These are phyloP conservation scores for Exophiala sp. DNA, from an alignment of 2,329 filamentous ascomycete species.

Conservation along the genomic window DNA sequence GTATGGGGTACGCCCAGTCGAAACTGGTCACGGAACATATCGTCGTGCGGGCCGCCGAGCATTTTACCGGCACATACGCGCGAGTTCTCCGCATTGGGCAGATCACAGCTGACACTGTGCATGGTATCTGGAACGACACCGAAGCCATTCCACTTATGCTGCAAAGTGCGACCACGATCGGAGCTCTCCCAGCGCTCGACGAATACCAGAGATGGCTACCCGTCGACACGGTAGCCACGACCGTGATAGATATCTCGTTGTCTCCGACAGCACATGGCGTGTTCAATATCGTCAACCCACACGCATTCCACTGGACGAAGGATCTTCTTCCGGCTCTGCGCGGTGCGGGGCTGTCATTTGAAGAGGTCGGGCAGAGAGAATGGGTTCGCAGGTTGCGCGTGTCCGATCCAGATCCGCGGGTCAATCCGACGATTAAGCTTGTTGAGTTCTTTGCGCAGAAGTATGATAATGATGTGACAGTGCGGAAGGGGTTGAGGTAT, in stretches of 20 bases:
- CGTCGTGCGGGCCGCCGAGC: slow-evolving; percentile 30
- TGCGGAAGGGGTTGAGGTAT: slow-evolving; percentile 39
- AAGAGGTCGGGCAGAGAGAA: slow-evolving; percentile 28
- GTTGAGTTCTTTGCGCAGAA: slow-evolving; percentile 53
- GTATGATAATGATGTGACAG: slow-evolving; percentile 46
- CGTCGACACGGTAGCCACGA: slow-evolving; percentile 39
- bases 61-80: slow-evolving; percentile 32
- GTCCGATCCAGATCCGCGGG: slow-evolving; percentile 47
- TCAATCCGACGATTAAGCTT: slow-evolving; percentile 53
- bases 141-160: slow-evolving; percentile 55
- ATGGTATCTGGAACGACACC: slow-evolving; percentile 51
- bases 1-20: slow-evolving; percentile 54
- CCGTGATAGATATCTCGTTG: slow-evolving; percentile 29
- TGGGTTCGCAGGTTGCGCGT: slow-evolving; percentile 39
- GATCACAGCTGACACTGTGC: slow-evolving; percentile 47
- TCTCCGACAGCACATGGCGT: slow-evolving; percentile 34
- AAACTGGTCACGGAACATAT: slow-evolving; percentile 59
- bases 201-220: slow-evolving; percentile 45
- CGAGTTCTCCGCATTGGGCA: slow-evolving; percentile 50
- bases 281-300: slow-evolving; percentile 54
- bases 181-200: slow-evolving; percentile 44
- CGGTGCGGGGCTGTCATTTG: slow-evolving; percentile 39
- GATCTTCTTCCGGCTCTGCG: slow-evolving; percentile 55
- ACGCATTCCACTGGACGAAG: slow-evolving; percentile 38
- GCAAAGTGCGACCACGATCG: slow-evolving; percentile 41